Evolutionary conservation across 495 filamentous ascomycete genomes (phyloP).

Genomic region (Trypethelium eluteriae): DNA sequence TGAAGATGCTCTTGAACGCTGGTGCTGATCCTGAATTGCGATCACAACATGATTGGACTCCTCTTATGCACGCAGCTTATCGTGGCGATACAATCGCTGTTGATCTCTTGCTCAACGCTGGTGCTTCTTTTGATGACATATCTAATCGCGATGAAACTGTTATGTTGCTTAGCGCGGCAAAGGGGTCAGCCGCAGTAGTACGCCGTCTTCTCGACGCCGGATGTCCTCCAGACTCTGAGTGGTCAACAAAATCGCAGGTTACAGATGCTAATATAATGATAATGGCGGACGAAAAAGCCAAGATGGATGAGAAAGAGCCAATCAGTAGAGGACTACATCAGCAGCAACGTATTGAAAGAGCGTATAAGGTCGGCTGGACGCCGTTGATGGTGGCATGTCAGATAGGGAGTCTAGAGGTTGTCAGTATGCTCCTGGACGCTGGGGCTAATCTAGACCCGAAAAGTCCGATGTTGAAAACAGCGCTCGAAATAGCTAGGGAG

Average conservation of each 20-base stretch:
- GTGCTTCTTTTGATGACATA: conserved; percentile 2
- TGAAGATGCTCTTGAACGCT: conserved; percentile 7
- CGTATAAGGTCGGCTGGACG: conserved; percentile 11
- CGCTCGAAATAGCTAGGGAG: conserved; percentile 9
- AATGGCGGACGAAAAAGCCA: background rate
- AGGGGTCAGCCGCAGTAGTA: background rate
- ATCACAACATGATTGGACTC: conserved; percentile 15
- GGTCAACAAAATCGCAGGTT: background rate
- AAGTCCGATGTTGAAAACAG: conserved; percentile 11
- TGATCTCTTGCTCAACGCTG: conserved; percentile 7
- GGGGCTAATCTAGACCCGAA: conserved; percentile 6
- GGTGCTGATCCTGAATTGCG: conserved; percentile 9
- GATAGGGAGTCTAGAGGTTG: conserved; percentile 6
- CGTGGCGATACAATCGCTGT: conserved; percentile 9
- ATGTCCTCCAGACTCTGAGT: background rate
- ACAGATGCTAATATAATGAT: background rate
- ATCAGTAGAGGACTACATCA: background rate
- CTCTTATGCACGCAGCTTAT: conserved; percentile 15
- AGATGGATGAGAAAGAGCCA: background rate
- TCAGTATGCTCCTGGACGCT: conserved; percentile 11
- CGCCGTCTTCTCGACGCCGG: background rate
- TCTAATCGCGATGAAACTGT: conserved; percentile 14
- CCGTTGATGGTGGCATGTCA: conserved; percentile 11
- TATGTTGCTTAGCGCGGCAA: conserved; percentile 12
- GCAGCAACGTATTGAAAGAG: background rate